Evolutionary conservation across 441 rosid genomes (phyloP).

Genomic region (Syzygium syzygioides): DNA sequence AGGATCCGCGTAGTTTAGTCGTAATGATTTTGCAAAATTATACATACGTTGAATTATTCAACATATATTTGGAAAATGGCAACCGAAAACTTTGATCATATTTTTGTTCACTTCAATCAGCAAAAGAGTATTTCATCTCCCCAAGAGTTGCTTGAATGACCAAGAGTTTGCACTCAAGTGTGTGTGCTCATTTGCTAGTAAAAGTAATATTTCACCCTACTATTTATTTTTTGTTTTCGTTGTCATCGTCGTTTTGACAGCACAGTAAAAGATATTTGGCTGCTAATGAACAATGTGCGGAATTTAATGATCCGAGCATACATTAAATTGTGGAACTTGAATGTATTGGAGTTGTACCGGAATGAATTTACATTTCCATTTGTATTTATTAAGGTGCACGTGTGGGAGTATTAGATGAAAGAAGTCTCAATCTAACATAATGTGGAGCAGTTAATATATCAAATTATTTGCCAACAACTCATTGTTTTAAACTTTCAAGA

Average conservation of each 20-base stretch:
- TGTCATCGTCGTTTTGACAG: not conserved
- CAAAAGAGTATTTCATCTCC: not conserved
- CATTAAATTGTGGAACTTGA: not conserved
- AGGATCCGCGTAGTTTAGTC: not conserved
- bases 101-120: not conserved
- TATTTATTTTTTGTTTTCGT: not conserved
- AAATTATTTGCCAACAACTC: not conserved
- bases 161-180: not conserved
- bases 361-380: not conserved
- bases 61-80: not conserved
- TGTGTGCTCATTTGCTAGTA: not conserved
- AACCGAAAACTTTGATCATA: not conserved
- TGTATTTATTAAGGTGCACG: not conserved
- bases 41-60: not conserved
- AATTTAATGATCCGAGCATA: not conserved
- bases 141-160: not conserved
- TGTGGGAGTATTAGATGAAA: not conserved
- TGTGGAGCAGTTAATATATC: not conserved
- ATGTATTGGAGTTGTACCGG: not conserved
- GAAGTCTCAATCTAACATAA: not conserved
- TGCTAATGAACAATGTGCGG: not conserved
- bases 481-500: not conserved
- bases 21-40: not conserved
- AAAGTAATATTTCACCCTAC: too few relatives aligned
- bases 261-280: not conserved